These are phyloP conservation scores for Peronospora belbahrii DNA, from an alignment of 352 stramenopile species.

Conservation along the genomic window DNA sequence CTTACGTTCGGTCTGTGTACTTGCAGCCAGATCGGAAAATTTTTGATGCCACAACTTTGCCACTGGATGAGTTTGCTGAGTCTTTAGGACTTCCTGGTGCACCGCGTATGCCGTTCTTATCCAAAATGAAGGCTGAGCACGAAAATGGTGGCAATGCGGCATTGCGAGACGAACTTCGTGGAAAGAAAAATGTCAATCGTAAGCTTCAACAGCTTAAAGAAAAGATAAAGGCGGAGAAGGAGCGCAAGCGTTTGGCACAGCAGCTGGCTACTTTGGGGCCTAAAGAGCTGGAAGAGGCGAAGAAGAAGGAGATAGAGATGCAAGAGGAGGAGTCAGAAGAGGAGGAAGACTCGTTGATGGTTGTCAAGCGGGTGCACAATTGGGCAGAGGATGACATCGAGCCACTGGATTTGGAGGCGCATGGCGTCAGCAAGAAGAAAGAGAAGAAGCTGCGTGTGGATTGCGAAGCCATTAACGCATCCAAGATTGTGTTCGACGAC, in stretches of 20 bases:
- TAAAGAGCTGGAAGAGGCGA: constrained; percentile 26
- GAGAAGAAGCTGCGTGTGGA: constrained; percentile 86
- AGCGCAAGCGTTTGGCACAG: constrained; percentile 87
- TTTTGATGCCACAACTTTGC: constrained; percentile 88
- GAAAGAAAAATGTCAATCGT: constrained; percentile 96
- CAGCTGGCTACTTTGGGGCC: constrained; percentile 42
- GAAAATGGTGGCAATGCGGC: constrained; percentile 59
- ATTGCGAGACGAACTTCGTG: constrained; percentile 77
- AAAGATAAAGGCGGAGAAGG: constrained; percentile 95
- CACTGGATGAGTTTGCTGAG: constrained; percentile 88
- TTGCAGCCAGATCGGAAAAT: constrained; percentile 94
- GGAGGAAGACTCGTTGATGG: constrained; percentile 86
- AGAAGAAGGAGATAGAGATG: constrained; percentile 25
- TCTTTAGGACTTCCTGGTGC: constrained; percentile 92
- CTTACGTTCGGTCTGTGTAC: constrained; percentile 94
- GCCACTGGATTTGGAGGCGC: constrained; percentile 48
- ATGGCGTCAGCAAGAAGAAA: constrained; percentile 57
- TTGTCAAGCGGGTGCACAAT: constrained; percentile 89
- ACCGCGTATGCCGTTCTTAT: constrained; percentile 90
- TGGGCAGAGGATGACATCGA: constrained; percentile 62
- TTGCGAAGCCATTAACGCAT: constrained; percentile 48
- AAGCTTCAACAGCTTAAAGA: constrained; percentile 97
- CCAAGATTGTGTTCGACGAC: constrained; percentile 93
- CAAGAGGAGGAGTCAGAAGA: constrained; percentile 40
- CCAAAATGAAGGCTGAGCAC: constrained; percentile 57